These are phyloP conservation scores for Penstemon eatonii DNA, from an alignment of 257 asterid species.

Conservation along the genomic window DNA sequence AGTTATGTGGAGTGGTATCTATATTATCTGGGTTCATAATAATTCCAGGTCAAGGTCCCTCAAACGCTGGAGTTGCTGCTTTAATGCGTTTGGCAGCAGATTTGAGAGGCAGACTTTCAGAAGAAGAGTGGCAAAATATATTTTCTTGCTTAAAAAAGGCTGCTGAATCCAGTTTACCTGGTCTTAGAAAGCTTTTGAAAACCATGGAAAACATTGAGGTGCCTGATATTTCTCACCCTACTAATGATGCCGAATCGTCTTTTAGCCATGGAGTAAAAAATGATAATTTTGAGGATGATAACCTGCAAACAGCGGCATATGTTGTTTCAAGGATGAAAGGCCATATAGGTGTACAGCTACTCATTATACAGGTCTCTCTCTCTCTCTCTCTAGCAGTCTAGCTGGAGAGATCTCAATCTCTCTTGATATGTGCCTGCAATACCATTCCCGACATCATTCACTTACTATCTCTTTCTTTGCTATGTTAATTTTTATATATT, in stretches of 20 bases:
- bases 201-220: slow-evolving; percentile 63
- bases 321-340: slow-evolving; percentile 77
- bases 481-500: no score
- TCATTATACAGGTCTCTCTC: slow-evolving; percentile 61
- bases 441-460: no score
- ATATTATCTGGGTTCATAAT: slow-evolving; percentile 58
- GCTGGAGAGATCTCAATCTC: background rate
- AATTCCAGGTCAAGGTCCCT: slow-evolving; percentile 79
- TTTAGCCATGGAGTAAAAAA: slow-evolving; percentile 42
- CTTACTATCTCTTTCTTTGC: no score
- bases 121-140: slow-evolving; percentile 73
- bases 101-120: slow-evolving; percentile 53
- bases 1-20: slow-evolving; percentile 65
- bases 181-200: slow-evolving; percentile 64
- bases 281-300: slow-evolving; percentile 58
- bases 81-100: slow-evolving; percentile 72
- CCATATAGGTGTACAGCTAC: slow-evolving; percentile 73
- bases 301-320: slow-evolving; percentile 66
- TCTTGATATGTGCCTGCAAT: background rate
- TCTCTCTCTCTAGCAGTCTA: slow-evolving; percentile 19
- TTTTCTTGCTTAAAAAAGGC: slow-evolving; percentile 67
- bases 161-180: slow-evolving; percentile 60
- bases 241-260: slow-evolving; percentile 48
- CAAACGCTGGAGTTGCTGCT: slow-evolving; percentile 77
- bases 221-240: slow-evolving; percentile 47